phyloP scores from a whole-genome alignment of 371 early-diverging fungal genomes.

The Mortierella sp. region DNA sequence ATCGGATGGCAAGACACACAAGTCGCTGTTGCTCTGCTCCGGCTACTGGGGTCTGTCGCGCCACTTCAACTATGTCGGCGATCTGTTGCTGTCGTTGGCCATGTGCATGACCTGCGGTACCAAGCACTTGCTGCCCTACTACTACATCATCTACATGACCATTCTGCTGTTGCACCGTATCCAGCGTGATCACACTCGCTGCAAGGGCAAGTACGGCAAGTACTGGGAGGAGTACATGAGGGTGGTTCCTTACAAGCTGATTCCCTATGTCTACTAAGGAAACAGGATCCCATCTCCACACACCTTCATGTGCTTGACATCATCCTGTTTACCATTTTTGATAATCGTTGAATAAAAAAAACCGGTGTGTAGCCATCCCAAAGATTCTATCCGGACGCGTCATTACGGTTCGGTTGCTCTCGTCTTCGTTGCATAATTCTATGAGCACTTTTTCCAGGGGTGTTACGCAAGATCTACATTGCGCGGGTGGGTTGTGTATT shows the following conservation, averaged over 20 bases:
- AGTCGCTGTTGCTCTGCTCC: slow-evolving; percentile 70
- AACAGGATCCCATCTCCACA: too few relatives aligned
- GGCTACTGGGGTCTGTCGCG: slow-evolving; percentile 86
- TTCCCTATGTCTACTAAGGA: slow-evolving; percentile 56
- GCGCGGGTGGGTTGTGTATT: too few relatives aligned
- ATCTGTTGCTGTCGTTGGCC: slow-evolving; percentile 71
- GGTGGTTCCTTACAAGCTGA: slow-evolving; percentile 70
- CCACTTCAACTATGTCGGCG: slow-evolving; percentile 88
- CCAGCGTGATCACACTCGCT: slow-evolving; percentile 72
- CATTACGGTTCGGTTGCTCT: too few relatives aligned
- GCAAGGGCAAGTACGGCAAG: slow-evolving; percentile 78
- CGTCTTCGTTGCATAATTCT: too few relatives aligned
- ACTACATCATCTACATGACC: slow-evolving; percentile 80
- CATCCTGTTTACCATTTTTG: too few relatives aligned
- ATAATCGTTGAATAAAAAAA: too few relatives aligned
- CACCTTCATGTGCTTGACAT: too few relatives aligned
- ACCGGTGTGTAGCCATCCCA: too few relatives aligned
- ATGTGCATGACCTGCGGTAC: slow-evolving; percentile 77
- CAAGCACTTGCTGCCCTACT: slow-evolving; percentile 71
- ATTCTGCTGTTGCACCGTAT: slow-evolving; percentile 73
- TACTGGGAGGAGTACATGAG: slow-evolving; percentile 78
- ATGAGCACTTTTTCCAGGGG: too few relatives aligned
- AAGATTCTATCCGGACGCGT: too few relatives aligned
- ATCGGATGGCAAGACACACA: slow-evolving; percentile 75
- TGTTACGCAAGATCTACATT: too few relatives aligned